A percentile compares a stretch with the other conserved stretches of the same genome.
Conservation (phyloP, 2,329 filamentous ascomycete genomes). For the Gremmenia infestans region DNA sequence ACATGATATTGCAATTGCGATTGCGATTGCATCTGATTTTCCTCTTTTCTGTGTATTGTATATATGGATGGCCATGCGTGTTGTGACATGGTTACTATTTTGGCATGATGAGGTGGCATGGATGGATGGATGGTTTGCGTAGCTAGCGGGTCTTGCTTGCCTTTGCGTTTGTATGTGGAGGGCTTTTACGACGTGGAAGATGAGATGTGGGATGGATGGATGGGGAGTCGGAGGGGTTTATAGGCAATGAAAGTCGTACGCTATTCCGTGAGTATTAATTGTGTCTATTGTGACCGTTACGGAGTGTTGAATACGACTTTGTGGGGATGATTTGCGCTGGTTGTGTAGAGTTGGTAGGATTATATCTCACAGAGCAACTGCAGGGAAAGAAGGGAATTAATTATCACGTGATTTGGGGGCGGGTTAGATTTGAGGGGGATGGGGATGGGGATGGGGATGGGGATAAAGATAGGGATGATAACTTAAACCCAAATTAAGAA, state of each 20-base stretch:
- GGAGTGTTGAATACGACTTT: background rate
- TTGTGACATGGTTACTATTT: too few relatives aligned
- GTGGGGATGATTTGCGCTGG: background rate
- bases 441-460: too few relatives aligned
- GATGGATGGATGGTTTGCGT: conserved; percentile 2
- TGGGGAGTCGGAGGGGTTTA: background rate
- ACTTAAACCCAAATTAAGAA: background rate
- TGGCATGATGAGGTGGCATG: background rate
- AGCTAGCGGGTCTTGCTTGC: conserved; percentile 21
- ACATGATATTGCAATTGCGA: background rate
- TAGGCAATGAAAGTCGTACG: background rate
- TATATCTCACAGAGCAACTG: background rate
- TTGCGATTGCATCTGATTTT: background rate
- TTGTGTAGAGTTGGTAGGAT: background rate
- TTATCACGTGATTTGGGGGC: too few relatives aligned
- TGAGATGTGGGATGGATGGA: background rate
- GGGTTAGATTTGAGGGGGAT: background rate
- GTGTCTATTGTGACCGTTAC: too few relatives aligned
- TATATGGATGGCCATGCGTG: background rate
- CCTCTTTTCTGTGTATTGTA: background rate
- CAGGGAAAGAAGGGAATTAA: too few relatives aligned
- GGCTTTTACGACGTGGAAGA: background rate
- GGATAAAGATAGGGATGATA: background rate
- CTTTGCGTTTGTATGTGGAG: background rate
- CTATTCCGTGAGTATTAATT: background rate